Base-by-base conservation (phyloP, 1,139 yeast species). In the Geotrichum macrosporum region DNA sequence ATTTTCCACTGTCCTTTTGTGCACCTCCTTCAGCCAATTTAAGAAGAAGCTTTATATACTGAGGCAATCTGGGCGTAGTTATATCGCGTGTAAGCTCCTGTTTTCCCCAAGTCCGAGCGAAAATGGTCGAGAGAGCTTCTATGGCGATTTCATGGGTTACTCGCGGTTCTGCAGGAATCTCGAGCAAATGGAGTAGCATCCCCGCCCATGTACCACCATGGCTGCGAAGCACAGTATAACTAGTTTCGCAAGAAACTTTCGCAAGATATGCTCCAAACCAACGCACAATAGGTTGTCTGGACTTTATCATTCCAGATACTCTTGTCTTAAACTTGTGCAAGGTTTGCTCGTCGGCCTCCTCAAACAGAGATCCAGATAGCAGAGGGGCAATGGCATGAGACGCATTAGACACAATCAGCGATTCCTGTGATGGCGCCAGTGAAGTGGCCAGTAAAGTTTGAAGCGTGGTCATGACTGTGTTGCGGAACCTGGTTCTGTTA, bases 51-150 rank as follows among this genome's bases (percentile, higher is more conserved):
- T 77, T 71, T 48, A 85, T 76, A 36, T 84, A 77, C 2, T 72
- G 69, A 10, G 87, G 79, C 46, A 89, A 69, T 55, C 81, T 81
- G 3, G 96, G 95, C 1, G 95, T 85, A 50, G 88, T 73, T 5
- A 84, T 71, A 58, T 88, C 96, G 62, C 97, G 76, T 2, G 94
- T 82, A 42, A 89, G 71, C 1, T 89, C 80, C 1, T 95, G 87
- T 59, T 88, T 88, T 2, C 88, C 94, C 63, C 84, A 76, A 49
- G 85, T 81, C 38, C 72, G 68, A 35, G 70, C 66, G 57, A 82
- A 76, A 21, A 84, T 58, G 18, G 64, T 64, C 52, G 73, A 68
- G 47, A 77, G 63, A 24, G 81, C 73, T 46, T 72, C 75, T 41
- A 75, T 71, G 29, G 77, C 74, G 35, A 76, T 74, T 52, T 64